Base-by-base conservation (phyloP, 176 grass and related monocot genomes). In the Oryza rufipogon region DNA sequence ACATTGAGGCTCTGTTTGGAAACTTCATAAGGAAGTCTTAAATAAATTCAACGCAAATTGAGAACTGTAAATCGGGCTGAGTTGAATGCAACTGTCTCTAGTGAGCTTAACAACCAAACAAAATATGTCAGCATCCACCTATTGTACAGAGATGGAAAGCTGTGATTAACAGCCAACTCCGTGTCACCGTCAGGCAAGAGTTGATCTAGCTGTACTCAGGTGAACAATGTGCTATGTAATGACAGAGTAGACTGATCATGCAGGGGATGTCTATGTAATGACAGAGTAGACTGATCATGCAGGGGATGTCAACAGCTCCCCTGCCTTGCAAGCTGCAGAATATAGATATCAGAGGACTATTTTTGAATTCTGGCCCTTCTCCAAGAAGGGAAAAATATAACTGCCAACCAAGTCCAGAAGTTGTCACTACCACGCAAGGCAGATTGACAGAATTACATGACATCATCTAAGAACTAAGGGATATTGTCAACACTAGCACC, bases 391-490 rank as follows among this genome's bases (percentile, higher is more conserved):
- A 41, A 41, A 70, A 11, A 70, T 56, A 9, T 19, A 65, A 79
- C 2, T 5, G 26, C 45, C 33, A 85, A 65, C 34, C 54, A 46
- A 47, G 15, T 38, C 46, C 4, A 70, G 60, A 23, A 52, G 33
- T 5, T 39, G 9, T 44, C 46, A 36, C 12, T 42, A 69, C 68
- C 4, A 49, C 4, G 5, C 30, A 70, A 64, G 22, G 42, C 51
- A 74, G 60, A 44, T 83, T 79, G 63, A 51, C 61, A 86, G 48
- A 44, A 83, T 79, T 79, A 51, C 63, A 86, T 79, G 48, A 51
- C 48, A 87, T 36, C 11, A 80, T 74, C 49, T 46, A 41, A 81
- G 61, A 56, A 38, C 11, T 33, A 1, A 45, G 1, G 15, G 71
- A 49, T 33, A 83, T 49, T 48, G 56, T 25, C 49, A 64, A 17